Conservation (phyloP, 768 basidiomycete genomes). For the Suillus placidus region DNA sequence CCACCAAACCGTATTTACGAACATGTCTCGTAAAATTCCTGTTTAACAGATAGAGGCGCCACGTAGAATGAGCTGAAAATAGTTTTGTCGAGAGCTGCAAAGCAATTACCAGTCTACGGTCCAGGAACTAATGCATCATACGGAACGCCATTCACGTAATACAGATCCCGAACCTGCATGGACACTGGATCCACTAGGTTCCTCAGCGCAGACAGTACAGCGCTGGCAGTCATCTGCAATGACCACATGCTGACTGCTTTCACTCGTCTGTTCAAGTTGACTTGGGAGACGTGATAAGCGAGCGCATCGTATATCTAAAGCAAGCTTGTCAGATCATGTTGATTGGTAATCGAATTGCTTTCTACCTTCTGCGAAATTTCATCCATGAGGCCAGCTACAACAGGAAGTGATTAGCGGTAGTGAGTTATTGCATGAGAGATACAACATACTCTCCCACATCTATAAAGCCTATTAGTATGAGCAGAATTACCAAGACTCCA, state of each 20-base stretch:
- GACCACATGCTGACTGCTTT: constrained; percentile 94
- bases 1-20: not conserved
- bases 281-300: constrained; percentile 92
- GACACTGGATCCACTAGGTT: constrained; percentile 71
- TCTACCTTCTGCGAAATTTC: constrained; percentile 79
- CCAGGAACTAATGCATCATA: constrained; percentile 30
- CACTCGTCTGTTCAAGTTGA: constrained; percentile 86
- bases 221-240: constrained; percentile 88
- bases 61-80: not conserved
- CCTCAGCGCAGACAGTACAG: constrained; percentile 78
- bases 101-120: constrained; percentile 15
- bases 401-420: constrained; percentile 15
- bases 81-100: not conserved
- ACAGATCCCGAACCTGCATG: constrained; percentile 30
- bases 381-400: constrained; percentile 85
- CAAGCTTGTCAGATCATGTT: not conserved
- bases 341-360: not conserved
- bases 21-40: not conserved
- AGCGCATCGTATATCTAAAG: constrained; percentile 86
- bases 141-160: constrained; percentile 35
- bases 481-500: constrained; percentile 8
- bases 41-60: not conserved
- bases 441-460: constrained; percentile 89
- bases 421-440: not conserved
- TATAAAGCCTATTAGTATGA: constrained; percentile 34